These are phyloP conservation scores for Pyricularia sp. DNA, from an alignment of 2,329 filamentous ascomycete genomes.

Conservation along the genomic window DNA sequence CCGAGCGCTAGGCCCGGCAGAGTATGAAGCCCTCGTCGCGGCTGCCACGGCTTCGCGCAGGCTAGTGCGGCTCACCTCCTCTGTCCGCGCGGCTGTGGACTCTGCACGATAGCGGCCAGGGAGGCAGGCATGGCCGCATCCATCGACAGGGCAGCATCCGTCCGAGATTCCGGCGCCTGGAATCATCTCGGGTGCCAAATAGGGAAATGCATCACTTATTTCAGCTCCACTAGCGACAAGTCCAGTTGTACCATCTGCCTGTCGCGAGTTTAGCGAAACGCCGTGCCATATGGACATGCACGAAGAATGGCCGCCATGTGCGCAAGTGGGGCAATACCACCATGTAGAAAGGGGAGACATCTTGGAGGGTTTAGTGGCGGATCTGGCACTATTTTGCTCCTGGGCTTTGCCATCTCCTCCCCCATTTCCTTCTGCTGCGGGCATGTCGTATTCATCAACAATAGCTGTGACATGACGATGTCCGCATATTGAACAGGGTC, in stretches of 20 bases:
- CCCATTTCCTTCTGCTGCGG: not conserved
- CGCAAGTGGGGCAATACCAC: conserved; percentile 56
- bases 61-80: conserved; percentile 41
- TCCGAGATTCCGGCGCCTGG: conserved; percentile 24
- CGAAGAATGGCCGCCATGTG: conserved; percentile 51
- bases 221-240: not conserved
- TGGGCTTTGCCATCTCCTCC: conserved; percentile 2
- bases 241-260: not conserved
- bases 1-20: not conserved
- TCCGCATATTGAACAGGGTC: conserved; percentile 49
- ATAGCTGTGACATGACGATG: conserved; percentile 38
- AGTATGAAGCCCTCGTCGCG: conserved; percentile 4
- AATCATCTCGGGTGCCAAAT: not conserved
- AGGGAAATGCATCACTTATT: not conserved
- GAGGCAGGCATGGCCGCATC: conserved; percentile 54
- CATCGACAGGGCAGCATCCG: conserved; percentile 55
- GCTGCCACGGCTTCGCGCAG: conserved; percentile 10
- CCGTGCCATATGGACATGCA: conserved; percentile 52
- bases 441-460: not conserved
- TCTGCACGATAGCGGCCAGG: conserved; percentile 46
- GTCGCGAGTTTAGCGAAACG: not conserved
- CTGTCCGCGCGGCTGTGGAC: conserved; percentile 30
- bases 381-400: not conserved
- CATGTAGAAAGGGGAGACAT: conserved; percentile 34
- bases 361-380: not conserved